Base-by-base conservation (phyloP, 2,329 filamentous ascomycete species). In the Arthroderma uncinatum region DNA sequence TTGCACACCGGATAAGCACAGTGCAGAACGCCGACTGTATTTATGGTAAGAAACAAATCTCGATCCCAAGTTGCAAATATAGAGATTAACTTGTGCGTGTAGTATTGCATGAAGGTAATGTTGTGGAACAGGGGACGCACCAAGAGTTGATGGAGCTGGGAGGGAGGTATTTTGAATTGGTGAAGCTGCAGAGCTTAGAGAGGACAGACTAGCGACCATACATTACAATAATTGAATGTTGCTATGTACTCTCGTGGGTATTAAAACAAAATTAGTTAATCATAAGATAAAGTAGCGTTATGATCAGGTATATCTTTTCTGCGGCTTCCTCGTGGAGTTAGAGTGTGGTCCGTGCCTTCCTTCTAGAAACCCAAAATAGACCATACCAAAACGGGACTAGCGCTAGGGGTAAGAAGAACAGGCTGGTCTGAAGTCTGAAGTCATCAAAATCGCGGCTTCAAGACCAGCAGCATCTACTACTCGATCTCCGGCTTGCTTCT, bases 101-200 rank as follows among this genome's bases (percentile, higher is more conserved):
- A 9, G 91, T 96, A 62, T 92, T 98, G 85, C 80, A 84, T 4
- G 74, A 84, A 59, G 93, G 93, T 14, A 76, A 79, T 14, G 94
- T 97, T 59, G 79, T 95, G 9, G 93, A 98, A 71, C 90, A 96
- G 71, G 93, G 93, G 54, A 47, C n/a, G 10, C 42, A 28, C 8
- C 9, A 12, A 23, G 23, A 47, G 42, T 28, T 47, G 42, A 47
- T 47, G 42, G 19, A 47, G 42, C n/a, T 21, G 19, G 42, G 23
- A 23, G 42, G 42, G 10, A 12, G 9, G 14, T 47, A 28, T 21
- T 21, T 21, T 12, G 42, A 47, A 5, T 14, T 37, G 36, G 36
- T 37, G 9, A n/a, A 37, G 36, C 4, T 37, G 36, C 36, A 37
- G 2, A 37, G 14, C 2, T 37, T 37, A 12, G 36, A 33, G 30